Conservation (phyloP, 495 filamentous ascomycete species). For the Hypoxylon subgilvum region DNA sequence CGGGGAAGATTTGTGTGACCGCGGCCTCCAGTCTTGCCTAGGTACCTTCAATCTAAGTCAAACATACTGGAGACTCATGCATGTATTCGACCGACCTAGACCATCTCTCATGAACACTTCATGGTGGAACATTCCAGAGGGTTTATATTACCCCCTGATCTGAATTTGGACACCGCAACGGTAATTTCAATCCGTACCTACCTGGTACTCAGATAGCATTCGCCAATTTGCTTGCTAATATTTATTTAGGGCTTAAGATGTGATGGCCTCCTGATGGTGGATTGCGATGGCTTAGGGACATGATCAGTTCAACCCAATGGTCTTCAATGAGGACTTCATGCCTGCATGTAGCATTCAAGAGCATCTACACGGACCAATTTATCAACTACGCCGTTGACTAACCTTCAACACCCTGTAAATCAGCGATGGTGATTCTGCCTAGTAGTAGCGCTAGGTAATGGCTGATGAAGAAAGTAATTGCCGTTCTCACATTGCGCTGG, state of each 20-base stretch:
- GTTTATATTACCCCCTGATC: background rate
- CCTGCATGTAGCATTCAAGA: too few relatives aligned
- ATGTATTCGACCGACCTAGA: background rate
- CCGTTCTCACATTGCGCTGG: background rate
- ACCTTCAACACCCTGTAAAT: too few relatives aligned
- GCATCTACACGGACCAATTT: background rate
- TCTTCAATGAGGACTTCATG: too few relatives aligned
- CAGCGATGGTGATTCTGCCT: too few relatives aligned
- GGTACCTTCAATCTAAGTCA: background rate
- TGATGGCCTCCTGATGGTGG: background rate
- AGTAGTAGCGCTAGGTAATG: too few relatives aligned
- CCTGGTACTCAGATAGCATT: background rate
- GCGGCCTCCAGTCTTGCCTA: background rate
- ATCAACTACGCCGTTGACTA: too few relatives aligned
- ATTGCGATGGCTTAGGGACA: background rate
- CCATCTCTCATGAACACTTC: background rate
- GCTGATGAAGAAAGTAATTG: too few relatives aligned
- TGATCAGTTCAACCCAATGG: background rate
- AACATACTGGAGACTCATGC: background rate
- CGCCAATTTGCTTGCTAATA: conserved; percentile 4
- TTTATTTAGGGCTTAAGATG: background rate
- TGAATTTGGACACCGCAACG: background rate
- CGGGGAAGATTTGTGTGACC: conserved; percentile 39
- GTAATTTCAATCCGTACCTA: background rate
- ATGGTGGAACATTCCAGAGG: background rate